A percentile compares a stretch with the other conserved stretches of the same genome.
These are phyloP conservation scores for Eremomyces bilateralis DNA, from an alignment of 495 filamentous ascomycete species.

Conservation along the genomic window DNA sequence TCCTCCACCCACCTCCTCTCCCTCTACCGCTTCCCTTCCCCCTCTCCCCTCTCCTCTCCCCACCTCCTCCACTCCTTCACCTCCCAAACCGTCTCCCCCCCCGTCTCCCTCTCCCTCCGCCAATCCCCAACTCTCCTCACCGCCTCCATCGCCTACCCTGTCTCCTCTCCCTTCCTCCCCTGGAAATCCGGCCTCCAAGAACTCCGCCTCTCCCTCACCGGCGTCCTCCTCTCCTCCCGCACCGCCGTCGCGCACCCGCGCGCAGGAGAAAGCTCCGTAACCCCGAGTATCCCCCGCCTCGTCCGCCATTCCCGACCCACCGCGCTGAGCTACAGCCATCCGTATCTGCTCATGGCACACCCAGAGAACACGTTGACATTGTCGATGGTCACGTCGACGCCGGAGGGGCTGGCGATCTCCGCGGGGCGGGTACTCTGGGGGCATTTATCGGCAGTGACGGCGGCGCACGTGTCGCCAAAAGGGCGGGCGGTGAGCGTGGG, in stretches of 20 bases:
- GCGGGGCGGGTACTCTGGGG: conserved; percentile 69
- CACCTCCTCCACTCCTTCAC: conserved; percentile 55
- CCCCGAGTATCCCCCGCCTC: too few relatives aligned
- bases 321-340: conserved; percentile 68
- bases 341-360: conserved; percentile 74
- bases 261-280: too few relatives aligned
- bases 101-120: conserved; percentile 58
- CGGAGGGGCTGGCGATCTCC: conserved; percentile 42
- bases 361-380: conserved; percentile 83
- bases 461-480: conserved; percentile 63
- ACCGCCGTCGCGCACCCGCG: conserved; percentile 5
- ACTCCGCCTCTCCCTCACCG: conserved; percentile 35
- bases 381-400: conserved; percentile 60
- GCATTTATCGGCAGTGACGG: conserved; percentile 77
- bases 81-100: conserved; percentile 60
- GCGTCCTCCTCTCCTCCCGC: conserved; percentile 32
- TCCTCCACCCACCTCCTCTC: conserved; percentile 50
- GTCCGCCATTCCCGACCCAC: conserved; percentile 32
- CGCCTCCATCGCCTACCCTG: conserved; percentile 68
- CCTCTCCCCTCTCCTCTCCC: conserved; percentile 14
- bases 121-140: conserved; percentile 35
- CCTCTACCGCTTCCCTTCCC: conserved; percentile 37
- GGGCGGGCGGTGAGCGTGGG: conserved; percentile 86
- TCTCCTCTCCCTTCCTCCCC: conserved; percentile 41
- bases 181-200: conserved; percentile 90